These are phyloP conservation scores for Penicillium paneum DNA, from an alignment of 2,329 filamentous ascomycete species.

Conservation along the genomic window DNA sequence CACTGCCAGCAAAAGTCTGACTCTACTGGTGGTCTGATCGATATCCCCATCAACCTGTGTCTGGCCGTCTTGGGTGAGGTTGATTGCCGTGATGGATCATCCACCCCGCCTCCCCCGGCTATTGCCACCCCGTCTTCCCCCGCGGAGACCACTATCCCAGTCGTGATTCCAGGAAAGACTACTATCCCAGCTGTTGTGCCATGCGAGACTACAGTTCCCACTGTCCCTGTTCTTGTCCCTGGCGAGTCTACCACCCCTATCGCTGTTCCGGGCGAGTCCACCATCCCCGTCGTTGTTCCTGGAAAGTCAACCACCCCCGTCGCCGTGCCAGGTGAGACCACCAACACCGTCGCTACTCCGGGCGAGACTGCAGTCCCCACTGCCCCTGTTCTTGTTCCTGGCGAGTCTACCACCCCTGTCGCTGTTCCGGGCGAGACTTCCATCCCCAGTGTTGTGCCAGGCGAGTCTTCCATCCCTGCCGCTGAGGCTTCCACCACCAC, in stretches of 20 bases:
- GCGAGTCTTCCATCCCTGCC: not conserved
- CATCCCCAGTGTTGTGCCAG: not conserved
- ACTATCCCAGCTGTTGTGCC: not conserved
- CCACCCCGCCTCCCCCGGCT: not conserved
- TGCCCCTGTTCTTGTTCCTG: not conserved
- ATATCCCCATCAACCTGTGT: slow-evolving; percentile 30
- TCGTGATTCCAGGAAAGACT: not conserved
- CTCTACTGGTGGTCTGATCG: slow-evolving; percentile 20
- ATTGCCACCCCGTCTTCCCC: not conserved
- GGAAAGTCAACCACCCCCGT: not conserved
- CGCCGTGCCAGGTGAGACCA: not conserved
- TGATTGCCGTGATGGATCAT: slow-evolving; percentile 18
- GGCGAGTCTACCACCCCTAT: not conserved
- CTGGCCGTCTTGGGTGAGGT: slow-evolving; percentile 26
- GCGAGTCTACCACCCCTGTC: not conserved
- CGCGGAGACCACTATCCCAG: not conserved
- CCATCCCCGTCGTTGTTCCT: not conserved
- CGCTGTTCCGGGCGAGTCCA: not conserved
- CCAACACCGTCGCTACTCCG: not conserved
- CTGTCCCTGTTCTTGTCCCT: not conserved
- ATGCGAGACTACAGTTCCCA: not conserved
- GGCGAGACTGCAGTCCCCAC: not conserved
- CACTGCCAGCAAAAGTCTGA: slow-evolving; percentile 24
- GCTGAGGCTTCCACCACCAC: not conserved
- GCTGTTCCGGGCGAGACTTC: not conserved